These are phyloP conservation scores for Yarrowia phangngaensis DNA, from an alignment of 805 yeast species.

Conservation along the genomic window DNA sequence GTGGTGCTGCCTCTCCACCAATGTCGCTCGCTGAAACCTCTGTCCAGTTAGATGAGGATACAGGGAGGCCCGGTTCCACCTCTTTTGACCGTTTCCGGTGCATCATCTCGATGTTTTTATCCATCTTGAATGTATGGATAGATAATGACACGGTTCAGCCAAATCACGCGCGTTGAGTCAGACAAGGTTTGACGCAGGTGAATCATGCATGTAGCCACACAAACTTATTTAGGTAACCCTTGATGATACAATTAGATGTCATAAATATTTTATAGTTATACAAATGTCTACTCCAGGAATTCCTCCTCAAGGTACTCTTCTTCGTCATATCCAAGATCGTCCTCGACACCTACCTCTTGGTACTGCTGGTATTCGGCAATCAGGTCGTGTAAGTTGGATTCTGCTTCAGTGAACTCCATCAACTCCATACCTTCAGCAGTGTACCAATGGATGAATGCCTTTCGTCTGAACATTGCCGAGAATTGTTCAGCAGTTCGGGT, in stretches of 20 bases:
- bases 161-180: too few relatives aligned
- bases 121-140: too few relatives aligned
- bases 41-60: slow-evolving; percentile 30
- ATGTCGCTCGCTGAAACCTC: slow-evolving; percentile 25
- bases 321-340: slow-evolving; percentile 49
- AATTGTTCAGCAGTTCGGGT: slow-evolving; percentile 88
- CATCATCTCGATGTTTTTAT: slow-evolving; percentile 25
- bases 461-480: slow-evolving; percentile 87
- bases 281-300: slow-evolving; percentile 8
- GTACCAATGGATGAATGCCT: slow-evolving; percentile 96
- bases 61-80: slow-evolving; percentile 28
- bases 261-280: slow-evolving; percentile 19
- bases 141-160: too few relatives aligned
- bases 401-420: slow-evolving; percentile 91
- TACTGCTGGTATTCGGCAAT: slow-evolving; percentile 91
- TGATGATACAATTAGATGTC: too few relatives aligned
- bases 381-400: slow-evolving; percentile 85
- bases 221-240: too few relatives aligned
- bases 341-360: slow-evolving; percentile 79
- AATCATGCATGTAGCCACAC: too few relatives aligned
- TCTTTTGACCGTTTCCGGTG: slow-evolving; percentile 25
- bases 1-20: slow-evolving; percentile 19
- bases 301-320: slow-evolving; percentile 16
- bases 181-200: too few relatives aligned
- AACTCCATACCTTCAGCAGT: slow-evolving; percentile 96